Percentiles rank a stretch among this genome's conserved stretches.
Conservation (phyloP, 169 alveolate species). For the Eimeria falciformis region DNA sequence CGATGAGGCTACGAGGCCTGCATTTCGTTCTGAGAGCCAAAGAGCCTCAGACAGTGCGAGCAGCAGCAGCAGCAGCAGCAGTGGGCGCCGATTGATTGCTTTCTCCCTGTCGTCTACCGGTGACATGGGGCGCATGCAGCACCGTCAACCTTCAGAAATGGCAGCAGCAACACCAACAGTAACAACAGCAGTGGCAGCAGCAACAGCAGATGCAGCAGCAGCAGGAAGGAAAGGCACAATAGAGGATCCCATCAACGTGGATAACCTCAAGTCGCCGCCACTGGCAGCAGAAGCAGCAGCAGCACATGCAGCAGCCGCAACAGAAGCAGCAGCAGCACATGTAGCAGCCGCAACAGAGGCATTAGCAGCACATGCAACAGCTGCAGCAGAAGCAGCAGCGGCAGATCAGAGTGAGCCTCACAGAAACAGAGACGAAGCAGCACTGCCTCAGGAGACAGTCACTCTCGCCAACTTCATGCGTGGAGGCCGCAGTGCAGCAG, state of each 20-base stretch:
- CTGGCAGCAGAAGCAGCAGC: background rate
- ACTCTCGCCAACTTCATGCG: slow-evolving; percentile 14
- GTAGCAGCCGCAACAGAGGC: background rate
- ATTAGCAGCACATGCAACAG: background rate
- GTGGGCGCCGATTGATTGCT: background rate
- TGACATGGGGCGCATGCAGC: background rate
- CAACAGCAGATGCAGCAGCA: background rate
- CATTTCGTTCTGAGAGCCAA: too few relatives aligned
- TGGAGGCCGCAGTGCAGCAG: slow-evolving; percentile 13
- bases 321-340: slow-evolving; percentile 7
- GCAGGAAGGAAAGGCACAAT: background rate
- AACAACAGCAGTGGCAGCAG: background rate
- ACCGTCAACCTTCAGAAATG: background rate
- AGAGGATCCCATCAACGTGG: background rate
- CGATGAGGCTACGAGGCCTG: too few relatives aligned
- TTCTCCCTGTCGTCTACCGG: background rate
- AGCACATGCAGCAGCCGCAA: background rate
- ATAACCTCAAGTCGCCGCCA: background rate
- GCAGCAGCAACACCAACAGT: slow-evolving; percentile 23
- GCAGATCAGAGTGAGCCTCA: background rate
- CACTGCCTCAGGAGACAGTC: background rate
- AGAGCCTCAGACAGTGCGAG: too few relatives aligned
- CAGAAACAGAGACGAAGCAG: background rate
- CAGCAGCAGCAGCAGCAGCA: slow-evolving; percentile 58
- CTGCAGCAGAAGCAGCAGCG: background rate